Conservation (phyloP, 768 basidiomycete genomes). For the Suillus weaverae region DNA sequence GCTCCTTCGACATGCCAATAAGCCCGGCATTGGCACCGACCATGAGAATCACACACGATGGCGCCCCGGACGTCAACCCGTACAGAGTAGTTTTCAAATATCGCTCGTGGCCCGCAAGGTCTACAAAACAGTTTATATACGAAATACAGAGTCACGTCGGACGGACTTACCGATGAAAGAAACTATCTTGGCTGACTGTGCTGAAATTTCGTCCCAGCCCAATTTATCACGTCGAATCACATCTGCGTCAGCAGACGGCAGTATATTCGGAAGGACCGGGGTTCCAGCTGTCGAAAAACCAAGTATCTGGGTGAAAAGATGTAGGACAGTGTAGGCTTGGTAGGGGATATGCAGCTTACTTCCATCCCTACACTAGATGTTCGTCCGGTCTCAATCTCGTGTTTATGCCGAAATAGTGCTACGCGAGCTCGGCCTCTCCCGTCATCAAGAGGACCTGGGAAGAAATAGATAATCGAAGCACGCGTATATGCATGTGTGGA, state of each 20-base stretch:
- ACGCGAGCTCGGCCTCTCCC: slow-evolving; percentile 83
- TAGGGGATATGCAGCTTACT: slow-evolving; percentile 43
- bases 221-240: slow-evolving; percentile 80
- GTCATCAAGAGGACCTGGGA: slow-evolving; percentile 71
- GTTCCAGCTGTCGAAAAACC: slow-evolving; percentile 79
- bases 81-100: slow-evolving; percentile 93
- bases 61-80: slow-evolving; percentile 91
- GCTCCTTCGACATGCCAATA: slow-evolving; percentile 94
- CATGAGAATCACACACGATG: slow-evolving; percentile 89
- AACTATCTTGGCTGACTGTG: slow-evolving; percentile 86
- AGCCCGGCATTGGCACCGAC: slow-evolving; percentile 94
- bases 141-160: not conserved
- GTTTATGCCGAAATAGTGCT: slow-evolving; percentile 92
- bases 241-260: slow-evolving; percentile 58
- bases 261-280: slow-evolving; percentile 73
- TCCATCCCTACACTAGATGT: slow-evolving; percentile 98
- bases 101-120: slow-evolving; percentile 94
- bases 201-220: slow-evolving; percentile 94
- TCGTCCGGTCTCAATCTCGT: slow-evolving; percentile 93
- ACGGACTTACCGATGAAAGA: slow-evolving; percentile 75
- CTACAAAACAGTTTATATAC: slow-evolving; percentile 40
- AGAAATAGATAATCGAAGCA: slow-evolving; percentile 12
- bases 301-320: slow-evolving; percentile 58
- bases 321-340: not conserved
- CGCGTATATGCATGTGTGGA: slow-evolving; percentile 18